Conservation (phyloP, 2,329 filamentous ascomycete genomes). For the Xylaria sp. region DNA sequence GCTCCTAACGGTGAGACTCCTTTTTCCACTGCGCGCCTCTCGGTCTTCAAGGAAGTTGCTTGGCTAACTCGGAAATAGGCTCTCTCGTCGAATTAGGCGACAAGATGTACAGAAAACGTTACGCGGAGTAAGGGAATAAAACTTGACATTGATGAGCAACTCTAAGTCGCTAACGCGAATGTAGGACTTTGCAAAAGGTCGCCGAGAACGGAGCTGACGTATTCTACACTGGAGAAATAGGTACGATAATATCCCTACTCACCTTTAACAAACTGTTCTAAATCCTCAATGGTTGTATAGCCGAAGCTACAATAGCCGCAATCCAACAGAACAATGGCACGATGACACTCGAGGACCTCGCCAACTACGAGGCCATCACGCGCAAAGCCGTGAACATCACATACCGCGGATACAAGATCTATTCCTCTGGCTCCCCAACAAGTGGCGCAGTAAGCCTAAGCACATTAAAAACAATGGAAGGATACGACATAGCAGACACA, state of each 20-base stretch:
- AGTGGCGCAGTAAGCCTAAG: conserved; percentile 81
- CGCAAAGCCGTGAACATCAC: conserved; percentile 71
- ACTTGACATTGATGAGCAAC: not conserved
- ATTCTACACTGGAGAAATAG: conserved; percentile 78
- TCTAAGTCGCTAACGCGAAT: conserved; percentile 52
- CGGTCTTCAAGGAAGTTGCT: not conserved
- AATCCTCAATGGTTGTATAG: conserved; percentile 54
- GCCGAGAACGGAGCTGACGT: conserved; percentile 76
- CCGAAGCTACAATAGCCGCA: conserved; percentile 76
- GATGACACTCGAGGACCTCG: conserved; percentile 62
- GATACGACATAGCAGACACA: conserved; percentile 70
- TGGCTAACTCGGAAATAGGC: conserved; percentile 50
- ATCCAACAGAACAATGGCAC: conserved; percentile 79
- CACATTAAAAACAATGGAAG: conserved; percentile 84
- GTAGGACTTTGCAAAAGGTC: conserved; percentile 76
- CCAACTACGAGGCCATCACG: conserved; percentile 74
- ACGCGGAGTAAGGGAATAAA: conserved; percentile 63
- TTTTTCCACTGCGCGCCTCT: no score
- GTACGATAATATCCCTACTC: conserved; percentile 50
- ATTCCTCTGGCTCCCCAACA: conserved; percentile 77
- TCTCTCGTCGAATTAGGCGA: conserved; percentile 77
- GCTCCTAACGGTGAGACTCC: conserved; percentile 72
- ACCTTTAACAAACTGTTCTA: not conserved
- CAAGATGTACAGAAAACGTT: conserved; percentile 81
- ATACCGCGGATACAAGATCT: conserved; percentile 78